Percentiles rank a stretch among this genome's conserved stretches.
These are phyloP conservation scores for Cenchrus purpureus DNA, from an alignment of 176 grass and related monocot genomes.

Conservation along the genomic window DNA sequence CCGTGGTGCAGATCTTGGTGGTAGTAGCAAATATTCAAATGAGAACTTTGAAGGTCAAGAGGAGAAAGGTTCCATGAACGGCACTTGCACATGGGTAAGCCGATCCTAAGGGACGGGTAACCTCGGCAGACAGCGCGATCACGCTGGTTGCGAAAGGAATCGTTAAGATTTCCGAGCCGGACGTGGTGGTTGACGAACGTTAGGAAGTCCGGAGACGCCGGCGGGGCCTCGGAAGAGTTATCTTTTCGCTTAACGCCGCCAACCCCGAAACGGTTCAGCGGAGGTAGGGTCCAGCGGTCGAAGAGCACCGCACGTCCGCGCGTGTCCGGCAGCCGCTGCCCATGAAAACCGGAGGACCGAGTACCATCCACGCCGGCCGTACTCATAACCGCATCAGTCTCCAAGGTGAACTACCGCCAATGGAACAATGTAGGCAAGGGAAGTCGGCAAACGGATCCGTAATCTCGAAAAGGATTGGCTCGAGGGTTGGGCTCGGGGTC, in stretches of 20 bases:
- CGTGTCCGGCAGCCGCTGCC: conserved; percentile 54
- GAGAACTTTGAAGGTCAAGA: conserved; percentile 88
- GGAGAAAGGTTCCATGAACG: too few relatives aligned
- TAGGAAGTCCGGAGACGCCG: conserved; percentile 73
- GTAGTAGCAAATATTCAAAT: conserved; percentile 84
- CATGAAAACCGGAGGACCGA: conserved; percentile 49
- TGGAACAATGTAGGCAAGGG: conserved; percentile 80
- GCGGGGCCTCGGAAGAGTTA: conserved; percentile 84
- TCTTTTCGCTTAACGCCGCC: conserved; percentile 79
- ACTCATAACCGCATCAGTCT: conserved; percentile 92
- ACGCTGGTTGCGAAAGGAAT: too few relatives aligned
- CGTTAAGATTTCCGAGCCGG: not conserved
- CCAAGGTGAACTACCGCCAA: conserved; percentile 63
- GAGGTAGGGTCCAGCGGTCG: conserved; percentile 68
- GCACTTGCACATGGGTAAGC: conserved; percentile 83
- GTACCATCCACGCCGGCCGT: conserved; percentile 56
- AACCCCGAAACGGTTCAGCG: conserved; percentile 68
- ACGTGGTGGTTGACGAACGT: conserved; percentile 71
- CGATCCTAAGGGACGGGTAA: conserved; percentile 30
- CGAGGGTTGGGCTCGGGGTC: conserved; percentile 61
- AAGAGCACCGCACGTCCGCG: conserved; percentile 75
- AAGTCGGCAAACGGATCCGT: conserved; percentile 85
- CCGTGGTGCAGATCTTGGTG: conserved; percentile 76
- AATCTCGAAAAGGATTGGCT: conserved; percentile 82
- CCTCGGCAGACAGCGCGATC: too few relatives aligned